These are phyloP conservation scores for Prunus yedoensis DNA, from an alignment of 331 rosid genomes.

Conservation along the genomic window DNA sequence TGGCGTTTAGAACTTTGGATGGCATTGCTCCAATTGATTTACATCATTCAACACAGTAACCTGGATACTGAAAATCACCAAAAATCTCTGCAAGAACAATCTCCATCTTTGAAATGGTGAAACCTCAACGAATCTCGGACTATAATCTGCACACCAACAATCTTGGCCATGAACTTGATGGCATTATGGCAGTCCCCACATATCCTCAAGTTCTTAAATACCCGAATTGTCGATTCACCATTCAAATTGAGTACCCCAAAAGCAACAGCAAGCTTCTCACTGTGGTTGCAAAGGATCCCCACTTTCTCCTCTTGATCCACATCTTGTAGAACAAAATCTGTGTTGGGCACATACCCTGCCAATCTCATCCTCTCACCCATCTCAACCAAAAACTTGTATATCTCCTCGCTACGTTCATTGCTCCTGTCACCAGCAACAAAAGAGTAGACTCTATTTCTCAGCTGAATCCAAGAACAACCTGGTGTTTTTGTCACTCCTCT, in stretches of 20 bases:
- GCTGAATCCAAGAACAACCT: slow-evolving; percentile 62
- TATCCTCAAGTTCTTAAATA: slow-evolving; percentile 57
- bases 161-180: slow-evolving; percentile 48
- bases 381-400: slow-evolving; percentile 36
- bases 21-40: not conserved
- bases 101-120: slow-evolving; percentile 52
- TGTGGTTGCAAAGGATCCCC: slow-evolving; percentile 45
- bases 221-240: slow-evolving; percentile 42
- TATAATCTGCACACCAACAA: slow-evolving; percentile 43
- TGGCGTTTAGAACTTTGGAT: too few species aligned
- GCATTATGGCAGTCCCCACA: slow-evolving; percentile 60
- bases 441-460: slow-evolving; percentile 39
- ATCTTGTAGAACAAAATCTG: slow-evolving; percentile 61
- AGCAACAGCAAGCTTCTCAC: slow-evolving; percentile 53
- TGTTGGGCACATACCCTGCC: slow-evolving; percentile 49
- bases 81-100: slow-evolving; percentile 50
- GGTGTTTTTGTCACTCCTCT: slow-evolving; percentile 48
- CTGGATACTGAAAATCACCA: slow-evolving; percentile 31
- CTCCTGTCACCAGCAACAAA: slow-evolving; percentile 50
- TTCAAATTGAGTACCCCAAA: slow-evolving; percentile 53
- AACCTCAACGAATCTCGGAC: slow-evolving; percentile 60
- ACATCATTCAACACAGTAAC: not conserved
- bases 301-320: slow-evolving; percentile 53
- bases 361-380: slow-evolving; percentile 44
- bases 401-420: slow-evolving; percentile 28